A percentile compares a stretch with the other conserved stretches of the same genome.
Evolutionary conservation across 2,329 filamentous ascomycete species (phyloP).

Genomic region (Sordariomycetes sp.): DNA sequence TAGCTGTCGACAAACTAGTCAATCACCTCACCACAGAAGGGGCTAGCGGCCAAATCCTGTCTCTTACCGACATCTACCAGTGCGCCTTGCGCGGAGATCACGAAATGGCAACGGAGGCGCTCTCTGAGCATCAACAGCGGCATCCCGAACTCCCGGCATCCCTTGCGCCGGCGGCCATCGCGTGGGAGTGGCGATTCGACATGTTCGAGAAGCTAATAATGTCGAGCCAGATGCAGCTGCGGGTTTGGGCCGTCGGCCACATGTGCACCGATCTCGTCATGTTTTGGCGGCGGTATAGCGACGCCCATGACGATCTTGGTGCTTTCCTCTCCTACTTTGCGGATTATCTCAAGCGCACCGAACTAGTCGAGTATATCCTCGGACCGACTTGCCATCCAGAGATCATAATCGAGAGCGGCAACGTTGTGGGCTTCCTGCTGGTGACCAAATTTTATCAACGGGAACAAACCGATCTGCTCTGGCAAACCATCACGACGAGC

Average conservation of each 20-base stretch:
- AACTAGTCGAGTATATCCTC: constrained; percentile 76
- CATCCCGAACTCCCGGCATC: constrained; percentile 25
- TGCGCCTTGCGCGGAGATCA: constrained; percentile 25
- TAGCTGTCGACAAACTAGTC: constrained; percentile 43
- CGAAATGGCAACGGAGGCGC: constrained; percentile 19
- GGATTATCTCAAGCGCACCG: constrained; percentile 55
- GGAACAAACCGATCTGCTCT: constrained; percentile 67
- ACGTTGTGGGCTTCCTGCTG: constrained; percentile 79
- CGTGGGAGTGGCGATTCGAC: constrained; percentile 58
- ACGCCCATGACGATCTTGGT: constrained; percentile 25
- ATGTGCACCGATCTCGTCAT: constrained; percentile 62
- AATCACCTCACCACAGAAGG: constrained; percentile 38
- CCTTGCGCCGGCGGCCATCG: constrained; percentile 37
- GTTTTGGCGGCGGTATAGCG: constrained; percentile 51
- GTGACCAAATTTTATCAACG: constrained; percentile 65
- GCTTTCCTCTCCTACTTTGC: constrained; percentile 57
- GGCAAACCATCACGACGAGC: constrained; percentile 70
- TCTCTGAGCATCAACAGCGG: constrained; percentile 18
- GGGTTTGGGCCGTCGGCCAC: constrained; percentile 64
- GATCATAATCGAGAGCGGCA: constrained; percentile 68
- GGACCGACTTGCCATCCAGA: constrained; percentile 88
- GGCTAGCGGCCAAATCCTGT: constrained; percentile 23
- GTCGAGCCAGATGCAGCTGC: constrained; percentile 83
- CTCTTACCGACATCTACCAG: constrained; percentile 33
- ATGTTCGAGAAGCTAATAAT: constrained; percentile 62